A percentile compares a stretch with the other conserved stretches of the same genome.
Evolutionary conservation across 345 rosid genomes (phyloP).

Genomic region (Zanthoxylum bungeanum): DNA sequence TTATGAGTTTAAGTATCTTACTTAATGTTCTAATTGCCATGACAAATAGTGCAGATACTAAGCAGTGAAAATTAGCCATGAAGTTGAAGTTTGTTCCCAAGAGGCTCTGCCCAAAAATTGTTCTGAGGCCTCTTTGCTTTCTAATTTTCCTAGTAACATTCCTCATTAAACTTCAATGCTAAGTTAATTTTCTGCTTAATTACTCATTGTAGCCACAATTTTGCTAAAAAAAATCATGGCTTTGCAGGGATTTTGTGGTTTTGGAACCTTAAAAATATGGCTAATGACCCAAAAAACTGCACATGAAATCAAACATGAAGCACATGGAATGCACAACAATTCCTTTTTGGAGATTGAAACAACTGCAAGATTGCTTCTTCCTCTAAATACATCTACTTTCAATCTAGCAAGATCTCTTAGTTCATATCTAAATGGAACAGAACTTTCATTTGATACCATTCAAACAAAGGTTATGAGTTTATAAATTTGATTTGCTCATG

Average conservation of each 20-base stretch:
- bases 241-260: slow-evolving; percentile 24
- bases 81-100: slow-evolving; percentile 19
- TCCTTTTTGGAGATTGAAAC: slow-evolving; percentile 18
- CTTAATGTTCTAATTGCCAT: neutral
- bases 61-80: slow-evolving; percentile 12
- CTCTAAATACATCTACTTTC: slow-evolving; percentile 29
- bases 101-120: slow-evolving; percentile 14
- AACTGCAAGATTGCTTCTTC: slow-evolving; percentile 26
- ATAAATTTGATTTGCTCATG: neutral
- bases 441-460: slow-evolving; percentile 26
- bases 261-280: slow-evolving; percentile 14
- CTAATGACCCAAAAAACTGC: slow-evolving; percentile 15
- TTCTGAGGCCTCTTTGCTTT: slow-evolving; percentile 21
- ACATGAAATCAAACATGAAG: neutral
- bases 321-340: neutral
- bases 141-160: slow-evolving; percentile 19
- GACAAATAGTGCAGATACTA: neutral
- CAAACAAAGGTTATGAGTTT: slow-evolving; percentile 21
- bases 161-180: neutral
- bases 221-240: neutral
- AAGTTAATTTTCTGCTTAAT: neutral
- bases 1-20: no score
- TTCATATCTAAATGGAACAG: slow-evolving; percentile 28
- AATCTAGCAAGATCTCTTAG: slow-evolving; percentile 32
- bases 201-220: neutral